Conservation (phyloP, 73 alveolate genomes). For the Paramecium biaurelia region DNA sequence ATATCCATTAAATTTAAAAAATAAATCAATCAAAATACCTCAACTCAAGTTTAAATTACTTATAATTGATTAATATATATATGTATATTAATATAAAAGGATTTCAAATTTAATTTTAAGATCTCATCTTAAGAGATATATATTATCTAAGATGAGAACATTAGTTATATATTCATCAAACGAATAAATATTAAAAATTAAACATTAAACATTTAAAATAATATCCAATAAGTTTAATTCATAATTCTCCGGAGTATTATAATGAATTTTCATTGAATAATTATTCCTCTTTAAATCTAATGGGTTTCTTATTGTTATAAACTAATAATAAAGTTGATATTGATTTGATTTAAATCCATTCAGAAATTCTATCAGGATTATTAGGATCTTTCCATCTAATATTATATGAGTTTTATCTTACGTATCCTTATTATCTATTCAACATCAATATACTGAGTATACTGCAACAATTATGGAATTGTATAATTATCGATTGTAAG, state of each 20-base stretch:
- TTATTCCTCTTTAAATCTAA: conserved; percentile 3
- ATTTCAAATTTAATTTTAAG: not conserved
- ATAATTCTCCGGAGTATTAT: not conserved
- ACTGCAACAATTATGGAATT: not conserved
- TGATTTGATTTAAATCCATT: not conserved
- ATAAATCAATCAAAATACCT: not conserved
- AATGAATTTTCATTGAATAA: not conserved
- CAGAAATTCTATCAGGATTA: conserved; percentile 12
- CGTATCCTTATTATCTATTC: not conserved
- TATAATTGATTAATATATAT: not conserved
- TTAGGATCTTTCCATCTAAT: not conserved
- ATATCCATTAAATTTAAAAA: not conserved
- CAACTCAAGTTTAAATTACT: not conserved
- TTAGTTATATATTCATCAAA: no score
- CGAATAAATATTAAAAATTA: no score
- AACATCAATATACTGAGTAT: not conserved
- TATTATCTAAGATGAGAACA: no score
- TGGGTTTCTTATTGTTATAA: not conserved
- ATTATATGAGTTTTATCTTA: not conserved
- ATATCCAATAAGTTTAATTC: no score
- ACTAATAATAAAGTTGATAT: conserved; percentile 8
- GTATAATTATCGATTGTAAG: not conserved
- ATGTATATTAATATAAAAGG: not conserved
- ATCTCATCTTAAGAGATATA: not conserved
- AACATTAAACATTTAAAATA: no score